Evolutionary conservation across 2,329 filamentous ascomycete genomes (phyloP).

Genomic region (Nannizziopsis barbatae): DNA sequence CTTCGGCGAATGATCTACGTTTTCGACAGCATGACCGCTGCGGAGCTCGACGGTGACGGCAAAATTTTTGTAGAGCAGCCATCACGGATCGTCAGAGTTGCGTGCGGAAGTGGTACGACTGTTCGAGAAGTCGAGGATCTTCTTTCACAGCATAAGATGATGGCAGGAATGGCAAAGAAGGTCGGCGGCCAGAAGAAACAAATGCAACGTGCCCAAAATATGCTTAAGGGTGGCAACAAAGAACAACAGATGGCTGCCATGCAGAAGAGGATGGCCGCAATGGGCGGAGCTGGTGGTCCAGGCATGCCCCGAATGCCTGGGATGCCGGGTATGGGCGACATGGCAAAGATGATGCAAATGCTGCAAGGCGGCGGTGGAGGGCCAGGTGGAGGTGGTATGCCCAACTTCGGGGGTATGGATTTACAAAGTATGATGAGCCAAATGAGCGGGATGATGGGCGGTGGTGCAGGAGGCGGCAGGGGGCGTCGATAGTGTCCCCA

Average conservation of each 20-base stretch:
- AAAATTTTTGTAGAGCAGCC: conserved; percentile 90
- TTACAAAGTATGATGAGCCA: conserved; percentile 66
- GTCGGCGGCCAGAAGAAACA: conserved; percentile 98
- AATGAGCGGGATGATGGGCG: conserved; percentile 53
- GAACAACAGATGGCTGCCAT: conserved; percentile 90
- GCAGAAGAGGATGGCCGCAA: conserved; percentile 88
- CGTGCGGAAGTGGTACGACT: conserved; percentile 76
- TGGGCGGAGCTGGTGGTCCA: conserved; percentile 63
- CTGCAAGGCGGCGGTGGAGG: conserved; percentile 67
- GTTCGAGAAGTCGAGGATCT: conserved; percentile 92
- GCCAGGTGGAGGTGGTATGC: conserved; percentile 51
- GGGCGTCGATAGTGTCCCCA: conserved; percentile 14
- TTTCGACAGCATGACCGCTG: conserved; percentile 94
- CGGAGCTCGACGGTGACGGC: conserved; percentile 89
- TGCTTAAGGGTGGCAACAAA: conserved; percentile 83
- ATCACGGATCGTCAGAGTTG: conserved; percentile 82
- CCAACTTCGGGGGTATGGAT: conserved; percentile 45
- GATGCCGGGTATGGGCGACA: conserved; percentile 59
- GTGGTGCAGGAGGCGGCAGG: conserved; percentile 29
- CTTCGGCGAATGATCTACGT: conserved; percentile 98
- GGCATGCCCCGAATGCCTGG: conserved; percentile 48
- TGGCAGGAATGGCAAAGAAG: conserved; percentile 98
- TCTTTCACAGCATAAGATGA: conserved; percentile 96
- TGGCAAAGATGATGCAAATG: conserved; percentile 97
- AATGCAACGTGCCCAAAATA: conserved; percentile 85